A percentile compares a stretch with the other conserved stretches of the same genome.
These are phyloP conservation scores for Phytophthora megakarya DNA, from an alignment of 352 stramenopile species.

Conservation along the genomic window DNA sequence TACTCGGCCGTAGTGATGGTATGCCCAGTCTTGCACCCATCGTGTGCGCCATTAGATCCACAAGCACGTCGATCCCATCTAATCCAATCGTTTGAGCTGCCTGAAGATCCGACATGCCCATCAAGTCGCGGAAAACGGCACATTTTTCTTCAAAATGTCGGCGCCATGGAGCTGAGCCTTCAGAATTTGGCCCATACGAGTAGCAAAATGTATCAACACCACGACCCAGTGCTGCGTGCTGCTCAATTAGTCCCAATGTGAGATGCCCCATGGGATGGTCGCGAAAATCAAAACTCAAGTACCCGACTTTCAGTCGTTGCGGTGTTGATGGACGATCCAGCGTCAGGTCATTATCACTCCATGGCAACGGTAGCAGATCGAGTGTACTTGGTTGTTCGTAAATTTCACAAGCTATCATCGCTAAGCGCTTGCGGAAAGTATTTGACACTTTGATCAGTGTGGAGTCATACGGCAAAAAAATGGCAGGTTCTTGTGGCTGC, in stretches of 20 bases:
- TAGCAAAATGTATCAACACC: constrained; percentile 66
- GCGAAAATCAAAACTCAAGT: constrained; percentile 91
- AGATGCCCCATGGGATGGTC: constrained; percentile 94
- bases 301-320: constrained; percentile 71
- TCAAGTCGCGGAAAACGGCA: constrained; percentile 72
- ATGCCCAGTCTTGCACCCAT: constrained; percentile 77
- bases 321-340: constrained; percentile 28
- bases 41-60: constrained; percentile 94
- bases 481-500: background rate
- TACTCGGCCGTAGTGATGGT: constrained; percentile 56
- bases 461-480: constrained; percentile 75
- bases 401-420: constrained; percentile 27
- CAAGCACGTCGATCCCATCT: constrained; percentile 79
- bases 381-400: constrained; percentile 52
- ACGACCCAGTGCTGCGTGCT: constrained; percentile 52
- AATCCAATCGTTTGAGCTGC: constrained; percentile 54
- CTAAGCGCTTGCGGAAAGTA: constrained; percentile 50
- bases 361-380: constrained; percentile 31
- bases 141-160: constrained; percentile 54
- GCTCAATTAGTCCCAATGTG: constrained; percentile 81
- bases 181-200: constrained; percentile 81
- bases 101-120: constrained; percentile 49
- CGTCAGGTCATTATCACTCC: constrained; percentile 9
- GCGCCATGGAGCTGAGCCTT: constrained; percentile 62
- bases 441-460: constrained; percentile 66